Percentiles rank a stretch among this genome's conserved stretches.
These are phyloP conservation scores for Eucalyptus globulus DNA, from an alignment of 345 rosid genomes.

Conservation along the genomic window DNA sequence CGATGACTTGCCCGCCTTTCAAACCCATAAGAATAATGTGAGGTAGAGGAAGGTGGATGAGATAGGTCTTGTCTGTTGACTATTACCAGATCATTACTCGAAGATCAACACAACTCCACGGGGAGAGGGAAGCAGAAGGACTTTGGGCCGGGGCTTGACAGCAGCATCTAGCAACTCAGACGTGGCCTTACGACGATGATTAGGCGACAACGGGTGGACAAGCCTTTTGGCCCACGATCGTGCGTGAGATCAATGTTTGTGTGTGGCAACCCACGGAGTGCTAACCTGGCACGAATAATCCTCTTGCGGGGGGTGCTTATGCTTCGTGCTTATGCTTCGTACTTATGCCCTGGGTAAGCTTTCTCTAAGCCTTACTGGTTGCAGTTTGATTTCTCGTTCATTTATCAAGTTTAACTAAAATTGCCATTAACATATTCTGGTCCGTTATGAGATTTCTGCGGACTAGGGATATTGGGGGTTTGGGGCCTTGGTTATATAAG, in stretches of 20 bases:
- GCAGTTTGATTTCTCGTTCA: too few relatives aligned
- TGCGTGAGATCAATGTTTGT: background rate
- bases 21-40: background rate
- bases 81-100: background rate
- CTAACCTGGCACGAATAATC: background rate
- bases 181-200: background rate
- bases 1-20: background rate
- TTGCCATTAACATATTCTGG: background rate
- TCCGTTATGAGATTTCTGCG: background rate
- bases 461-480: accelerated
- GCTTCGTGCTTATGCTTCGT: background rate
- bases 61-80: background rate
- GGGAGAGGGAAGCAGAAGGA: background rate
- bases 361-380: too few relatives aligned
- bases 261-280: background rate
- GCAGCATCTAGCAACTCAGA: background rate
- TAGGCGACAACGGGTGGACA: background rate
- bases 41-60: background rate
- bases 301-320: accelerated
- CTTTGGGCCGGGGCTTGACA: background rate
- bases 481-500: too few relatives aligned
- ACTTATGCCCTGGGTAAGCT: too few relatives aligned
- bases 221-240: background rate
- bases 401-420: too few relatives aligned
- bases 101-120: background rate